Evolutionary conservation across 1,284 basidiomycete genomes (phyloP), one percentile per base, ranked within the genome.

Genomic region (Trichosporon ovoides): DNA sequence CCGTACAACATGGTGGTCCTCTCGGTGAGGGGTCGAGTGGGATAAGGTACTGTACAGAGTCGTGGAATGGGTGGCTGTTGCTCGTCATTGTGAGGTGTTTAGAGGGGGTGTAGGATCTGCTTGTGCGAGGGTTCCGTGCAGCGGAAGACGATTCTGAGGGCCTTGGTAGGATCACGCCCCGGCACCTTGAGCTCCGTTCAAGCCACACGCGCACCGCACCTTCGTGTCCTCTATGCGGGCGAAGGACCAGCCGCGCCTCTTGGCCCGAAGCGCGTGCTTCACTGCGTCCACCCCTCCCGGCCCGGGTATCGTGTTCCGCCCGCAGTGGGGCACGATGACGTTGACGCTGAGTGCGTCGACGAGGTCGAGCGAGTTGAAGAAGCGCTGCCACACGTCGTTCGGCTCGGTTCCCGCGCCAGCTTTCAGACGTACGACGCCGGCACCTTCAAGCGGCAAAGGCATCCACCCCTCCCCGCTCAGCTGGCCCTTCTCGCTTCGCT

Each of bases 361-460:
- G 43, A 48, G 43, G 43, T 48, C 28, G 22, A 48, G 43, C 16
- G 43, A 22, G 43, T 14, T 24, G 43, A 48, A 48, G 43, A 48
- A 31, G 3, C 43, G 24, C 22, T 48, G 22, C 43, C 43, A 48
- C 3, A 13, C 13, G 16, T 46, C 43, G 37, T 18, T 6, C 12
- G 35, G 35, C 35, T 37, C 13, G n/a, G 6, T n/a, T 12, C 16
- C 35, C 6, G 5, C 13, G 12, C 11, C 16, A 4, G 3, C 3
- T 12, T 3, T 12, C 5, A 6, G 35, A 5, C 35, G 3, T n/a
- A n/a, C n/a, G n/a, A n/a, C n/a, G 4, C 35, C 16, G 35, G 6
- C 16, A 13, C n/a, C n/a, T n/a, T n/a, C 13, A 12, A n/a, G 13
- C 5, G 35, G 11, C 35, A 37, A 14, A 13, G 38, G n/a, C n/a